Percentiles rank a stretch among this genome's conserved stretches.
Conservation (phyloP, 176 grass and related monocot genomes). For the sorghum (Sorghum bicolor) region Sorghum_bicolor_NCBIv3 NC_012870.2:67599001-67599500, state of each 20-base stretch:
- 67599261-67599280: too few species aligned
- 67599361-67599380: not conserved
- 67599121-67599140: not conserved
- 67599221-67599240: not conserved
- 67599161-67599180: not conserved
- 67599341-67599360: not conserved
- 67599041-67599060: too few species aligned
- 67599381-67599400: not conserved
- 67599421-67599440: slow-evolving; percentile 16
- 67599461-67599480: not conserved
- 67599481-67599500: not conserved
- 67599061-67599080: not conserved
- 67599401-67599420: not conserved
- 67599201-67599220: not conserved
- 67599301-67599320: too few species aligned
- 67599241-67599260: not conserved
- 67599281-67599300: too few species aligned
- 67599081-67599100: not conserved
- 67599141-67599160: not conserved
- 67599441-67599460: slow-evolving; percentile 6
- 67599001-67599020: not conserved
- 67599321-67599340: too few species aligned
- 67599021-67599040: too few species aligned
- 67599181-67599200: not conserved
- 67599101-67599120: not conserved